These are phyloP conservation scores for Ceratocystis eucalypticola DNA, from an alignment of 2,329 filamentous ascomycete genomes.

Conservation along the genomic window DNA sequence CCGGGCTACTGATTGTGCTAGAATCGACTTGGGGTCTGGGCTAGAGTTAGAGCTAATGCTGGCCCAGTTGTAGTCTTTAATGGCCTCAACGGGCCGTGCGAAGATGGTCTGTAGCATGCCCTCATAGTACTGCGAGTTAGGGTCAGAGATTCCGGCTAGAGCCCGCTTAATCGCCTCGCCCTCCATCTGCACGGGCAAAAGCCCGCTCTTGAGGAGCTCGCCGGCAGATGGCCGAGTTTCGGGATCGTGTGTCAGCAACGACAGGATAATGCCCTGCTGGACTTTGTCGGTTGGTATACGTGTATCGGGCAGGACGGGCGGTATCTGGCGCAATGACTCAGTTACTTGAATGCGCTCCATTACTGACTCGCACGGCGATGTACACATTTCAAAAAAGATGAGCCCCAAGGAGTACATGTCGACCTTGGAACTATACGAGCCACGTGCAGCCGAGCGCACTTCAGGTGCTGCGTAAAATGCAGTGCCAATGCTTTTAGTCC, in stretches of 20 bases:
- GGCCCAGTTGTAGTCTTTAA: constrained; percentile 72
- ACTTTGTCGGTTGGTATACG: constrained; percentile 58
- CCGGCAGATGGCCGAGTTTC: constrained; percentile 68
- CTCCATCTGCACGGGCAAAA: constrained; percentile 81
- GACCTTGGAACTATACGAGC: constrained; percentile 81
- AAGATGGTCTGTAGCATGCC: constrained; percentile 84
- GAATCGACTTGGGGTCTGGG: constrained; percentile 39
- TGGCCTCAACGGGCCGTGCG: constrained; percentile 57
- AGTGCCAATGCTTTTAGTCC: constrained; percentile 62
- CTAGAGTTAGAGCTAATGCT: constrained; percentile 44
- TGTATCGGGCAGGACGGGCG: constrained; percentile 55
- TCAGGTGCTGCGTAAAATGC: constrained; percentile 90
- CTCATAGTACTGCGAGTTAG: constrained; percentile 73
- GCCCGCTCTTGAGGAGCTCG: constrained; percentile 72
- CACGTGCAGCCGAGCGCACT: constrained; percentile 59
- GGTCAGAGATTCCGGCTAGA: constrained; percentile 66
- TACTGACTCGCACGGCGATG: constrained; percentile 45
- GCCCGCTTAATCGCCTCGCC: constrained; percentile 80
- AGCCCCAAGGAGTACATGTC: constrained; percentile 98
- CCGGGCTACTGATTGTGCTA: constrained; percentile 62
- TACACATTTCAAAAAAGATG: constrained; percentile 98
- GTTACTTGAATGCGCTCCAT: constrained; percentile 54
- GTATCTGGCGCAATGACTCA: constrained; percentile 51
- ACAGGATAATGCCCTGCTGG: constrained; percentile 65
- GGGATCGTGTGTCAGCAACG: constrained; percentile 68